Evolutionary conservation across 805 yeast genomes (phyloP), one percentile per base, ranked within the genome.

Genomic region (Saccharomycopsis fibuligera): DNA sequence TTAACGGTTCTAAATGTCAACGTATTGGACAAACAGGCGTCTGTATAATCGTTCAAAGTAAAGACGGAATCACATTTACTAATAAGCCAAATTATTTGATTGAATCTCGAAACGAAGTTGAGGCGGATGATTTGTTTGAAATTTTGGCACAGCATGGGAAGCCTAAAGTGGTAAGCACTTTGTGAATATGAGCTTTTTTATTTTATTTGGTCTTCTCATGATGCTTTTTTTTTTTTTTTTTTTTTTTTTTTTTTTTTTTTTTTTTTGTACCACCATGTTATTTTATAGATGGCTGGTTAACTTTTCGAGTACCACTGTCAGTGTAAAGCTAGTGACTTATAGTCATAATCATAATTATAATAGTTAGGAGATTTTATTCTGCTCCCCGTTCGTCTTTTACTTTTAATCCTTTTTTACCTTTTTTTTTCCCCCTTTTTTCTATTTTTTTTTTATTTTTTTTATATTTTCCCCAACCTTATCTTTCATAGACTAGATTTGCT

Each of bases 11-110:
- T 14, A 30, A 19, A 25, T 24, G 45, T 19, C 17, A 27, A 35
- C 41, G 55, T 41, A 49, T 52, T 22, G 55, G 55, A 17, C 40
- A 37, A 12, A 49, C 55, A 17, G 55, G 55, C 16, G 43, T 52
- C 10, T 48, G 47, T 23, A 35, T 52, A 3, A 33, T 49, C 24
- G 53, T 47, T 29, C 55, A 47, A 42, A 37, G 48, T 17, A 52
- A 45, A 36, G 53, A 52, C 22, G 50, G 47, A 2, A 33, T 39
- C 19, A 39, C 30, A 5, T 16, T 21, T n/a, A 37, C 45, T 5
- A 37, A 25, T 17, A 46, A 25, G 9, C 53, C 53, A 23, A 52
- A 52, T 31, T 52, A 52, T 19, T 40, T 52, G 27, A 35, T 52
- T 25, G 55, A 52, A 37, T 44, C 48, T 19, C 36, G 49, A 46